Conservation (phyloP, 805 yeast genomes). For the Kregervanrija delftensis region DNA sequence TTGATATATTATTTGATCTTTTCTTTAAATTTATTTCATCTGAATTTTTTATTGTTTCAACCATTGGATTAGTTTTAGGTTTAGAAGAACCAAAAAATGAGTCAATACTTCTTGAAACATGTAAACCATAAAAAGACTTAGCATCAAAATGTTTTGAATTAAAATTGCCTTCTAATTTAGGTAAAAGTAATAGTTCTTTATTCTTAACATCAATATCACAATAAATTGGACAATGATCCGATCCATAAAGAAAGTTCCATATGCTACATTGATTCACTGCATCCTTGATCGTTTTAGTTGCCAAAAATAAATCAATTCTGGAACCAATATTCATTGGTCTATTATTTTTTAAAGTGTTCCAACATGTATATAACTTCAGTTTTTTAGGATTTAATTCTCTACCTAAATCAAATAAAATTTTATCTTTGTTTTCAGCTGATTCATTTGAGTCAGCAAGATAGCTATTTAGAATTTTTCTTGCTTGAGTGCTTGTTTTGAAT, state of each 20-base stretch:
- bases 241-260: conserved; percentile 69
- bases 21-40: conserved; percentile 1
- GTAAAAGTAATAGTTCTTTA: neutral
- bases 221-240: conserved; percentile 92
- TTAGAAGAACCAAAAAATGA: conserved; percentile 19
- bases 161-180: neutral
- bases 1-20: conserved; percentile 1
- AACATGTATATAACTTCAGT: conserved; percentile 74
- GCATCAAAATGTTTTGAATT: conserved; percentile 46
- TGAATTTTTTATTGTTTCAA: neutral
- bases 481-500: conserved; percentile 35
- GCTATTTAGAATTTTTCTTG: conserved; percentile 40
- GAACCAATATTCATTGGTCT: conserved; percentile 85
- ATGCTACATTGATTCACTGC: conserved; percentile 37
- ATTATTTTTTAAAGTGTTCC: conserved; percentile 77
- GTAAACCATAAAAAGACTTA: conserved; percentile 36
- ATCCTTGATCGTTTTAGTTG: conserved; percentile 34
- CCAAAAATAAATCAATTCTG: conserved; percentile 71
- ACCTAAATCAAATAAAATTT: conserved; percentile 51
- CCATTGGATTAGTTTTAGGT: neutral
- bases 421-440: conserved; percentile 25
- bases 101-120: conserved; percentile 23
- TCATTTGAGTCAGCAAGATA: conserved; percentile 27
- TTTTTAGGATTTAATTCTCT: conserved; percentile 51
- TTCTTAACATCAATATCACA: conserved; percentile 46